Percentiles rank a stretch among this genome's conserved stretches.
Evolutionary conservation across 2,329 filamentous ascomycete genomes (phyloP).

Genomic region (Neofusicoccum parvum): DNA sequence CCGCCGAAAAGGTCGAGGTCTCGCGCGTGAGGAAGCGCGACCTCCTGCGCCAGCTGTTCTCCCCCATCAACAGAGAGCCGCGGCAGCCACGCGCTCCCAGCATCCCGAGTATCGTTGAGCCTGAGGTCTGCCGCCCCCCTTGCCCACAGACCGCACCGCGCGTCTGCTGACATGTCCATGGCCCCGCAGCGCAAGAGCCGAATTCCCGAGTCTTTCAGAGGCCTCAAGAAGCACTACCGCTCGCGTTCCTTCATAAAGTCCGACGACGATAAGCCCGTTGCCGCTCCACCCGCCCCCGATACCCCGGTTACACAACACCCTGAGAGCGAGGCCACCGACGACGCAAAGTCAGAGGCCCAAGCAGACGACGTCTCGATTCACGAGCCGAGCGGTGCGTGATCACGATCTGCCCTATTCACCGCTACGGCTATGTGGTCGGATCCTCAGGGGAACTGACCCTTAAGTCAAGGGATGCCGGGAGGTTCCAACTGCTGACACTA

Average conservation of each 20-base stretch:
- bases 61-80: not conserved
- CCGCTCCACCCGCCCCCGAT: slow-evolving; percentile 6
- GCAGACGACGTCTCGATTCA: slow-evolving; percentile 7
- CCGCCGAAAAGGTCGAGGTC: slow-evolving; percentile 1
- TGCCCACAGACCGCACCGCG: not conserved
- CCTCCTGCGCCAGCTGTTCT: slow-evolving; percentile 18
- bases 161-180: slow-evolving; percentile 1
- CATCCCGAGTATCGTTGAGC: slow-evolving; percentile 9
- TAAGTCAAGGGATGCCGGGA: not conserved
- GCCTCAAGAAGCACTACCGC: slow-evolving; percentile 17
- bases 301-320: not conserved
- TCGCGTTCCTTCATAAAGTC: slow-evolving; percentile 17
- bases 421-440: slow-evolving; percentile 9
- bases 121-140: slow-evolving; percentile 3
- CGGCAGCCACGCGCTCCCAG: slow-evolving; percentile 15
- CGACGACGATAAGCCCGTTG: slow-evolving; percentile 8
- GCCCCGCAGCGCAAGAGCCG: slow-evolving; percentile 15
- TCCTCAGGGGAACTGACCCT: slow-evolving; percentile 11
- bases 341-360: slow-evolving; percentile 12
- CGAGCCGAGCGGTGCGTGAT: slow-evolving; percentile 20
- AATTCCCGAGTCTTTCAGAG: slow-evolving; percentile 13
- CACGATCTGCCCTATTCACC: slow-evolving; percentile 18
- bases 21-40: slow-evolving; percentile 21
- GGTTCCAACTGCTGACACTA: slow-evolving; percentile 18
- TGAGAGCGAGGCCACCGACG: not conserved